Percentiles rank a stretch among this genome's conserved stretches.
Conservation (phyloP, 495 filamentous ascomycete genomes). For the Sordaria brevicollis region DNA sequence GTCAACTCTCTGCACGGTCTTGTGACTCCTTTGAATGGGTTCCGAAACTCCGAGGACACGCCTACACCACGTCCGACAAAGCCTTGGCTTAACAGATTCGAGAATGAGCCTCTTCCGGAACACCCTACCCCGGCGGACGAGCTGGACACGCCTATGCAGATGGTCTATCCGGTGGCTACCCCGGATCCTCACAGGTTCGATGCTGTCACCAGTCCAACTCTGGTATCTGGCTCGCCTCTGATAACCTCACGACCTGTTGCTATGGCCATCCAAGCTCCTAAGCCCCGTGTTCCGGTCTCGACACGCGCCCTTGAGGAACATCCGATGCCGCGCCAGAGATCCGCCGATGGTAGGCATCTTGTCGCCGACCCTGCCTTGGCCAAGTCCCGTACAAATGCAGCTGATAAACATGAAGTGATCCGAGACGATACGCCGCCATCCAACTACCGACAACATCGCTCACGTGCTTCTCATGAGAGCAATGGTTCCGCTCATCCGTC, state of each 20-base stretch:
- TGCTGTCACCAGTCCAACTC: conserved; percentile 35
- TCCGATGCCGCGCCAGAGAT: conserved; percentile 4
- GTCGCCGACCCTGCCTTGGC: conserved; percentile 1
- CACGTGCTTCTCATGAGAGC: background rate
- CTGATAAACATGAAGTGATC: conserved; percentile 4
- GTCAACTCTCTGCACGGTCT: conserved; percentile 41
- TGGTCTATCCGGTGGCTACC: conserved; percentile 45
- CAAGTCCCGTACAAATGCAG: background rate
- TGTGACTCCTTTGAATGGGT: conserved; percentile 42
- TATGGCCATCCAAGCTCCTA: conserved; percentile 37
- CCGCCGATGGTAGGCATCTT: conserved; percentile 5
- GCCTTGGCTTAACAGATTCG: background rate
- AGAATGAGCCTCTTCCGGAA: conserved; percentile 13
- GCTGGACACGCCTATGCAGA: conserved; percentile 22
- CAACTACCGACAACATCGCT: background rate
- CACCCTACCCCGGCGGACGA: conserved; percentile 23
- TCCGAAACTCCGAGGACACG: conserved; percentile 20
- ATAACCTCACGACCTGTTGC: conserved; percentile 21
- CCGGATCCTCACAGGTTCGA: conserved; percentile 52
- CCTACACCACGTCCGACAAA: background rate
- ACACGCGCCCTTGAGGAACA: conserved; percentile 30
- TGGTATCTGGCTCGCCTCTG: conserved; percentile 25
- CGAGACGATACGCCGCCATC: background rate
- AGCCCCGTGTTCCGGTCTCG: conserved; percentile 31
- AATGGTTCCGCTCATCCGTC: background rate